Conservation (phyloP, 2,329 filamentous ascomycete genomes). For the Nemania diffusa region DNA sequence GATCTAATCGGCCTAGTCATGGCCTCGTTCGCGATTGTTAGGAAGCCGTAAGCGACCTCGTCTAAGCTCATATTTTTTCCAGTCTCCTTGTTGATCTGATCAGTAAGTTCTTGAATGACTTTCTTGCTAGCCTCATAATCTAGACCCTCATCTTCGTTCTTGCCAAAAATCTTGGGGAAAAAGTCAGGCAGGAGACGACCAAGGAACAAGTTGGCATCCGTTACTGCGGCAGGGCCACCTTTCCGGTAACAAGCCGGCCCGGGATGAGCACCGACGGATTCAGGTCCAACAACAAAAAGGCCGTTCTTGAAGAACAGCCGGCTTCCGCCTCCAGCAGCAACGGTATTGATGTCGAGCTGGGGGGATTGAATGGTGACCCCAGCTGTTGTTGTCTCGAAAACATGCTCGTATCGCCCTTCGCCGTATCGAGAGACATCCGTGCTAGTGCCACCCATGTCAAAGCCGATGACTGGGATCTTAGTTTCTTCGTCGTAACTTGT, state of each 20-base stretch:
- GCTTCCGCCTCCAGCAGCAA: slow-evolving; percentile 89
- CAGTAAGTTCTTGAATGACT: slow-evolving; percentile 78
- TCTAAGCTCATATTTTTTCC: slow-evolving; percentile 78
- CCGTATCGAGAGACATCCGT: slow-evolving; percentile 92
- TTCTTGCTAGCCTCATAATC: slow-evolving; percentile 80
- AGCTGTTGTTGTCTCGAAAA: slow-evolving; percentile 92
- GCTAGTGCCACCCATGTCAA: slow-evolving; percentile 90
- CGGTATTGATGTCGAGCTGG: slow-evolving; percentile 93
- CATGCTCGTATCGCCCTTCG: slow-evolving; percentile 87
- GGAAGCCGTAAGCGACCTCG: slow-evolving; percentile 88
- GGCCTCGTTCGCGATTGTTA: slow-evolving; percentile 89
- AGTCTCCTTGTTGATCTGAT: slow-evolving; percentile 81
- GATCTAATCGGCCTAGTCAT: slow-evolving; percentile 93
- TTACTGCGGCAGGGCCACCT: slow-evolving; percentile 89
- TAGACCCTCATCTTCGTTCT: slow-evolving; percentile 83
- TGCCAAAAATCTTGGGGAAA: slow-evolving; percentile 95
- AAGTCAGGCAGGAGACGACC: slow-evolving; percentile 88
- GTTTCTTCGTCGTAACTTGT: slow-evolving; percentile 89
- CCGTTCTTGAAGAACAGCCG: slow-evolving; percentile 89
- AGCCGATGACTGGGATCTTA: slow-evolving; percentile 87
- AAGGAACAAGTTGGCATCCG: slow-evolving; percentile 88
- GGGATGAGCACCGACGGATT: slow-evolving; percentile 88
- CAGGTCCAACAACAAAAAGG: slow-evolving; percentile 88
- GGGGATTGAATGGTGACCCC: slow-evolving; percentile 95
- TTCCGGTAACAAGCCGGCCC: slow-evolving; percentile 93